Evolutionary conservation across 1,139 yeast species (phyloP).

Genomic region (Yamadazyma atlantica): DNA sequence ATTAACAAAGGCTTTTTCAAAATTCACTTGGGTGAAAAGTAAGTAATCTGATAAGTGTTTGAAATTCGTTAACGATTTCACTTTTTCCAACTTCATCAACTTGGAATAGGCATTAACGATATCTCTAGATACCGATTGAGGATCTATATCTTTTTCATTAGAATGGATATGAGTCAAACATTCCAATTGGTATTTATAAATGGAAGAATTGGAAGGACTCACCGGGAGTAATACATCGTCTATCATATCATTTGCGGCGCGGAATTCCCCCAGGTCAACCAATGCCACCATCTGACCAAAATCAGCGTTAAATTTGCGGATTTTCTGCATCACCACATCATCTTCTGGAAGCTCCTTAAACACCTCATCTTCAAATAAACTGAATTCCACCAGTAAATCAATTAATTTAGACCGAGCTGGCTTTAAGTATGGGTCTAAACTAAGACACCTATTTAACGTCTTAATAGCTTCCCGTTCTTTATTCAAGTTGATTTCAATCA

Average conservation of each 20-base stretch:
- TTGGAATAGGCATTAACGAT: constrained; percentile 26
- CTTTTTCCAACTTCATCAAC: constrained; percentile 30
- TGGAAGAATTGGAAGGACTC: constrained; percentile 22
- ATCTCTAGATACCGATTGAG: constrained; percentile 11
- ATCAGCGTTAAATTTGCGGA: constrained; percentile 18
- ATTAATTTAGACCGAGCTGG: constrained; percentile 46
- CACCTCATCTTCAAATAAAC: constrained; percentile 32
- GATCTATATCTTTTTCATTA: not conserved
- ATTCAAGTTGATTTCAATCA: constrained; percentile 50
- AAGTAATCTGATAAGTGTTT: constrained; percentile 39
- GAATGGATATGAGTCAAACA: constrained; percentile 16
- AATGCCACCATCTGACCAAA: constrained; percentile 19
- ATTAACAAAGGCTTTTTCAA: constrained; percentile 47
- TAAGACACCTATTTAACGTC: constrained; percentile 46
- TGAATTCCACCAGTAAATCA: constrained; percentile 47
- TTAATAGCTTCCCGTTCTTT: constrained; percentile 46
- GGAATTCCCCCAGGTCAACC: constrained; percentile 17
- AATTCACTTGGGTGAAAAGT: constrained; percentile 51
- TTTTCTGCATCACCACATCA: constrained; percentile 15
- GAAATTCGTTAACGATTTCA: constrained; percentile 31
- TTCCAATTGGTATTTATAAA: constrained; percentile 19
- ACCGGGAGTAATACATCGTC: constrained; percentile 22
- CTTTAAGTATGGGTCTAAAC: constrained; percentile 34
- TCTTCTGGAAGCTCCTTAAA: constrained; percentile 13
- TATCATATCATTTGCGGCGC: constrained; percentile 20